Percentiles rank a stretch among this genome's conserved stretches.
Conservation (phyloP, 75 land plant species). For the Cryptomeria japonica region DNA sequence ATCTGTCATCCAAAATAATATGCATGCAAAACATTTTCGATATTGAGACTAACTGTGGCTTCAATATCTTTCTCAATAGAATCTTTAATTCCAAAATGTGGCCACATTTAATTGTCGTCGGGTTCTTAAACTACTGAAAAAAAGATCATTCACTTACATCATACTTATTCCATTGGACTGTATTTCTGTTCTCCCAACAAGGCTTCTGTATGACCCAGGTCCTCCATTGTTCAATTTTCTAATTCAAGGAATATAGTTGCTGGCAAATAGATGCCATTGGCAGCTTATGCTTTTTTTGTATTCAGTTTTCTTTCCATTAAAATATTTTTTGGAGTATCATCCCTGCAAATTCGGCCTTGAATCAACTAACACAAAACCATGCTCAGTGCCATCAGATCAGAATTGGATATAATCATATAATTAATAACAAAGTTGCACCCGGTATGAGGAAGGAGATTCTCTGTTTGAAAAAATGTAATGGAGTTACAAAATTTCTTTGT, state of each 20-base stretch:
- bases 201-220: neutral
- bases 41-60: neutral
- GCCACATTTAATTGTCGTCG: neutral
- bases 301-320: neutral
- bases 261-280: neutral
- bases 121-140: neutral
- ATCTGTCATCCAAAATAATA: neutral
- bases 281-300: neutral
- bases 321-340: neutral
- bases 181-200: neutral
- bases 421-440: neutral
- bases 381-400: neutral
- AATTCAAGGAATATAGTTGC: neutral
- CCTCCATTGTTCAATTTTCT: neutral
- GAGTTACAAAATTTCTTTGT: neutral
- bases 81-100: too few relatives aligned
- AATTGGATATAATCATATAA: neutral
- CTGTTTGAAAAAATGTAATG: too few relatives aligned
- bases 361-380: neutral
- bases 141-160: neutral
- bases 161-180: neutral
- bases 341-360: neutral
- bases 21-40: neutral
- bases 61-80: neutral
- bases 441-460: neutral